Conservation (phyloP, 495 filamentous ascomycete species). For the Pyrenopolyporus hunteri region DNA sequence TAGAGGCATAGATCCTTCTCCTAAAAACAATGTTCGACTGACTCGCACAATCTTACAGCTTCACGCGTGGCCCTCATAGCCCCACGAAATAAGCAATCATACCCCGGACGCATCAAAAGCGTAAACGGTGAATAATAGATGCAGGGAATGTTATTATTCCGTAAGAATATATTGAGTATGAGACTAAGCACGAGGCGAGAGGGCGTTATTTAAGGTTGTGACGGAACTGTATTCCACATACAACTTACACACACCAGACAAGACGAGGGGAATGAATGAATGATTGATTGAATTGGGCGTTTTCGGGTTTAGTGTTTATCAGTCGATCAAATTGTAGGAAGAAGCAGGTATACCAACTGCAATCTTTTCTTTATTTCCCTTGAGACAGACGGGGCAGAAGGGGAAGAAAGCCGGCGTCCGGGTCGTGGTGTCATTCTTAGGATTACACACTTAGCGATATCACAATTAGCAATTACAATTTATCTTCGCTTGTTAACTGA, state of each 20-base stretch:
- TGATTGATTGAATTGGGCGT: too few relatives aligned
- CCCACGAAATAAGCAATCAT: constrained; percentile 25
- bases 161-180: too few relatives aligned
- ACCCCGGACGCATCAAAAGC: background rate
- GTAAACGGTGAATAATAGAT: background rate
- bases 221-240: too few relatives aligned
- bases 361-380: too few relatives aligned
- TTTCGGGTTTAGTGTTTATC: too few relatives aligned
- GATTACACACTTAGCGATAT: constrained; percentile 2
- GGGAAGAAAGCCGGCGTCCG: background rate
- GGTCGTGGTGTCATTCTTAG: constrained; percentile 17
- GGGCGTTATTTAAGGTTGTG: too few relatives aligned
- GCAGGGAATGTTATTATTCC: too few relatives aligned
- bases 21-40: background rate
- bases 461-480: background rate
- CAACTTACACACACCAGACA: too few relatives aligned
- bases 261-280: too few relatives aligned
- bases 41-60: constrained; percentile 16
- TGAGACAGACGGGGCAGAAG: background rate
- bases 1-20: too few relatives aligned
- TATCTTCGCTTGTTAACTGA: too few relatives aligned
- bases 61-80: constrained; percentile 36
- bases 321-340: background rate
- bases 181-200: too few relatives aligned
- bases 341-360: background rate